Evolutionary conservation across 495 filamentous ascomycete species (phyloP).

Genomic region (Aspergillus wentii): DNA sequence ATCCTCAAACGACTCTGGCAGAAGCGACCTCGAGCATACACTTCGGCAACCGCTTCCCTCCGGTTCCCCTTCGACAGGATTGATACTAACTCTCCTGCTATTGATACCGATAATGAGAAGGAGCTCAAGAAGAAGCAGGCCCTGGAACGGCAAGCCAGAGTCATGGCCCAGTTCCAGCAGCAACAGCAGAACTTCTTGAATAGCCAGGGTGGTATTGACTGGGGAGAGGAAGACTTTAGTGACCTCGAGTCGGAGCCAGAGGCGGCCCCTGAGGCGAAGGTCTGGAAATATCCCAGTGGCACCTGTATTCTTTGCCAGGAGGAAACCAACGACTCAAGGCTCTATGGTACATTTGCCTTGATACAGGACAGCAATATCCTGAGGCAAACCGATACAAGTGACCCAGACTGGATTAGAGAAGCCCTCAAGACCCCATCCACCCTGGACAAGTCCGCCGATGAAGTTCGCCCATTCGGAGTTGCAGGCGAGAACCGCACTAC

Average conservation of each 20-base stretch:
- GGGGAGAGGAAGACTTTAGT: conserved; percentile 74
- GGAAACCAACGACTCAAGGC: conserved; percentile 80
- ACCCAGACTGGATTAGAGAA: conserved; percentile 81
- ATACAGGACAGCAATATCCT: conserved; percentile 84
- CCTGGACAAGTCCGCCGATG: conserved; percentile 77
- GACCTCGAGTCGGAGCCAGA: conserved; percentile 56
- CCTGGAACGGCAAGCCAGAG: conserved; percentile 77
- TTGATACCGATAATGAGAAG: conserved; percentile 61
- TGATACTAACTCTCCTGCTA: conserved; percentile 54
- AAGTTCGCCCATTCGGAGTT: conserved; percentile 82
- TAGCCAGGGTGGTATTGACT: conserved; percentile 77
- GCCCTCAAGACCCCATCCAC: conserved; percentile 69
- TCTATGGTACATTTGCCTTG: conserved; percentile 89
- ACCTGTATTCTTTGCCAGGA: conserved; percentile 97
- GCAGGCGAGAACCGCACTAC: conserved; percentile 75
- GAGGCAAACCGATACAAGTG: conserved; percentile 75
- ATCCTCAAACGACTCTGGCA: conserved; percentile 86
- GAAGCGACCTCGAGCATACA: conserved; percentile 66
- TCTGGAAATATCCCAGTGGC: conserved; percentile 90
- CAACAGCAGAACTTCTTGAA: conserved; percentile 93
- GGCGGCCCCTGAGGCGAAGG: conserved; percentile 57
- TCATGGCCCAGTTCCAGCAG: conserved; percentile 96
- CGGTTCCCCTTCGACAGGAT: conserved; percentile 49
- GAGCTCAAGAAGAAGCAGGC: conserved; percentile 88
- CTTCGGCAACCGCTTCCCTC: conserved; percentile 49